phyloP scores from a whole-genome alignment of 257 asterid genomes.

The Solanum arcanum region DNA sequence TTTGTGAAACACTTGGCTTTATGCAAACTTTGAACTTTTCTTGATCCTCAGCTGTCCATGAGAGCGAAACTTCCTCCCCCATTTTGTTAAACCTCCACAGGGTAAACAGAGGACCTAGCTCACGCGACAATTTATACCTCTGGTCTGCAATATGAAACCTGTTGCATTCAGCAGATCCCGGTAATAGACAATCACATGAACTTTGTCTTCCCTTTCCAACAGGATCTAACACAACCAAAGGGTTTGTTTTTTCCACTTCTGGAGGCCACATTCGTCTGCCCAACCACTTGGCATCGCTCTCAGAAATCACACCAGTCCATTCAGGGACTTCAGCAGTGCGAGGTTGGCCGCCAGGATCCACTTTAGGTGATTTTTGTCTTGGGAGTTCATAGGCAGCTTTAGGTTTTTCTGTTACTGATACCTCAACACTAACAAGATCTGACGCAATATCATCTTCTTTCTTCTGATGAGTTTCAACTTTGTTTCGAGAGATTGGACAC shows the following conservation, averaged over 20 bases:
- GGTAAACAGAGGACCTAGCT: conserved; percentile 35
- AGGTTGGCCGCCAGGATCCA: conserved; percentile 53
- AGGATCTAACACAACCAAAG: conserved; percentile 8
- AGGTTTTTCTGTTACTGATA: neutral
- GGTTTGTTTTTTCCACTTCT: conserved; percentile 11
- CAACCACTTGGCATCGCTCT: conserved; percentile 73
- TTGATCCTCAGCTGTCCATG: conserved; percentile 66
- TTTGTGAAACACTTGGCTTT: conserved; percentile 8
- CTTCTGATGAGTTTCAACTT: conserved; percentile 10
- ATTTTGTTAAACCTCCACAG: conserved; percentile 51
- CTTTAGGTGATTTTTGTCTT: conserved; percentile 14
- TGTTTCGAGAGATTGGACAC: conserved; percentile 11
- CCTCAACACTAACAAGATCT: conserved; percentile 1
- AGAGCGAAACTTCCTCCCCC: conserved; percentile 91
- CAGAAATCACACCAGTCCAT: conserved; percentile 39
- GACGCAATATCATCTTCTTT: conserved; percentile 5
- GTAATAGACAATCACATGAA: conserved; percentile 35
- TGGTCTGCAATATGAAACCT: conserved; percentile 71
- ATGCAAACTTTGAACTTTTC: conserved; percentile 38
- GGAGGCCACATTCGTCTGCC: conserved; percentile 55
- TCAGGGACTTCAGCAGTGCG: conserved; percentile 28
- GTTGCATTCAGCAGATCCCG: conserved; percentile 46
- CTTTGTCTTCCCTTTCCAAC: conserved; percentile 35
- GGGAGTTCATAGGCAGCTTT: conserved; percentile 9
- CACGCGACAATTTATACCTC: conserved; percentile 40